Percentiles rank a stretch among this genome's conserved stretches.
Evolutionary conservation across 495 filamentous ascomycete genomes (phyloP).

Genomic region (Xylona heveae): DNA sequence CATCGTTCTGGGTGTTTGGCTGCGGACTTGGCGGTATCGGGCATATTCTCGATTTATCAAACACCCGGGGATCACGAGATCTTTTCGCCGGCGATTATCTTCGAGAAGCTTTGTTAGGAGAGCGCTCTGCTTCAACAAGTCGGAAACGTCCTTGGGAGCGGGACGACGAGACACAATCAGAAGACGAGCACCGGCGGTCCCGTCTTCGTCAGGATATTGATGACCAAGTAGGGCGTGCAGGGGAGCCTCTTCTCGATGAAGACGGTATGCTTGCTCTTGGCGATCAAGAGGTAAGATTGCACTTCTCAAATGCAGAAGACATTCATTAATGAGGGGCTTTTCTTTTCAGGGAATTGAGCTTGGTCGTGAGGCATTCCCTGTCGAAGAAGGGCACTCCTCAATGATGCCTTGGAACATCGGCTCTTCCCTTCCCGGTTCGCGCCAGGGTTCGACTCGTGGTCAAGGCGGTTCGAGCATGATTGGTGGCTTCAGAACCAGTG

Average conservation of each 20-base stretch:
- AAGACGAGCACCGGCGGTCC: conserved; percentile 20
- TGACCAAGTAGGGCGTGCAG: conserved; percentile 22
- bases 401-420: conserved; percentile 54
- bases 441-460: conserved; percentile 17
- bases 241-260: conserved; percentile 12
- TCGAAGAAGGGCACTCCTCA: conserved; percentile 34
- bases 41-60: conserved; percentile 19
- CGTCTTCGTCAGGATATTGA: conserved; percentile 19
- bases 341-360: conserved; percentile 31
- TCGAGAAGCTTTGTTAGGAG: conserved; percentile 18
- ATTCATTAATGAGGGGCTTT: too few relatives aligned
- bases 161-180: conserved; percentile 16
- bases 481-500: conserved; percentile 11
- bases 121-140: conserved; percentile 5
- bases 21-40: conserved; percentile 36
- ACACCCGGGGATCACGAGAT: conserved; percentile 22
- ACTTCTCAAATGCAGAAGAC: too few relatives aligned
- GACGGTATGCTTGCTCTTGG: conserved; percentile 16
- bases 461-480: conserved; percentile 14
- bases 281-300: conserved; percentile 14
- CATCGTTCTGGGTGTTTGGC: conserved; percentile 28
- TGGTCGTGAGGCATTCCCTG: conserved; percentile 33
- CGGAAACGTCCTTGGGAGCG: conserved; percentile 21
- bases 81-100: conserved; percentile 34
- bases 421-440: conserved; percentile 34